Percentiles rank a stretch among this genome's conserved stretches.
Conservation (phyloP, 331 rosid species). For the Saraca asoca region DNA sequence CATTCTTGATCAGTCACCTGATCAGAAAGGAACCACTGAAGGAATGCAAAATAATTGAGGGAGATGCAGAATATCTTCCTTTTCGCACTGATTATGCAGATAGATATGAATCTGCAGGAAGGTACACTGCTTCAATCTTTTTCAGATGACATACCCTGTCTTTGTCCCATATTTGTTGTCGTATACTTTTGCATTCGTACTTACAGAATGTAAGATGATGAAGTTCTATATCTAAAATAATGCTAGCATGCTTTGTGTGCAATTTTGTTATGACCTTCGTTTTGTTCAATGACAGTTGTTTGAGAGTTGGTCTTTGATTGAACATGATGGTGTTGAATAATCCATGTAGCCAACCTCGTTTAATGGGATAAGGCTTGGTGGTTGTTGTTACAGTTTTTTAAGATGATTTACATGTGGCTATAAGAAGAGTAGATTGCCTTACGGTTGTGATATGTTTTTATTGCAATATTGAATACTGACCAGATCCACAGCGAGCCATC, state of each 20-base stretch:
- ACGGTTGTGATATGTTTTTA: constrained; percentile 30
- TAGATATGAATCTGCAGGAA: constrained; percentile 89
- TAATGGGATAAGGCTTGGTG: too few species aligned
- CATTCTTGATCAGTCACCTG: constrained; percentile 91
- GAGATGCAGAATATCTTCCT: constrained; percentile 93
- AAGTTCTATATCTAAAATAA: too few species aligned
- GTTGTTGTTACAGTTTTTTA: too few species aligned
- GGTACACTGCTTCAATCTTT: constrained; percentile 46
- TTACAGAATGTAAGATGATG: neutral
- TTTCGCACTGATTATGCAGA: constrained; percentile 86
- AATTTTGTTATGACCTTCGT: too few species aligned
- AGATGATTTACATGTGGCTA: constrained; percentile 16
- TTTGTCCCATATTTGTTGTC: neutral
- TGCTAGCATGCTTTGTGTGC: constrained; percentile 2
- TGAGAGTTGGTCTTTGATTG: too few species aligned
- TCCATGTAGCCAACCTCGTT: too few species aligned
- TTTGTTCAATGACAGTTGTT: too few species aligned
- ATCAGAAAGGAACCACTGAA: constrained; percentile 88
- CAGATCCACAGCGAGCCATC: constrained; percentile 95
- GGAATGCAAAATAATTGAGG: constrained; percentile 78
- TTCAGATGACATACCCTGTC: too few species aligned
- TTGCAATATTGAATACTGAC: constrained; percentile 91
- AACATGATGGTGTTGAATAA: too few species aligned
- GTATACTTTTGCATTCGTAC: constrained; percentile 6
- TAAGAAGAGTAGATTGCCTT: neutral